phyloP scores from a whole-genome alignment of 2,329 filamentous ascomycete genomes.

The Verticillium isaacii region DNA sequence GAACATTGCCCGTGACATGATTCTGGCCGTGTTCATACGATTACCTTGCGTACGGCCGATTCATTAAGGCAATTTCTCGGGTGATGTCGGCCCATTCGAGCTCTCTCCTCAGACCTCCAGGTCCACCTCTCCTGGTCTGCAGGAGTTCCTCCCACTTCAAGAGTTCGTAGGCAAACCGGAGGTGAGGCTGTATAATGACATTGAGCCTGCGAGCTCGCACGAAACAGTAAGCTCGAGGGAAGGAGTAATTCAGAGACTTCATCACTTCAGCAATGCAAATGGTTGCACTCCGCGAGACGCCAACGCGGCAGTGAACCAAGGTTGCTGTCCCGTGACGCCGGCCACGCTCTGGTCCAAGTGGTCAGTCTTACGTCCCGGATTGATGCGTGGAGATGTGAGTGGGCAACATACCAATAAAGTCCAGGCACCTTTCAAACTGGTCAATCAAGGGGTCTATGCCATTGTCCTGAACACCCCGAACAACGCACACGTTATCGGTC shows the following conservation, averaged over 20 bases:
- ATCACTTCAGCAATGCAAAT: constrained; percentile 99
- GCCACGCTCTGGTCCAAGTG: constrained; percentile 60
- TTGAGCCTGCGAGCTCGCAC: constrained; percentile 89
- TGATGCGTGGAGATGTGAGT: neutral
- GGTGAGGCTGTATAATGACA: constrained; percentile 96
- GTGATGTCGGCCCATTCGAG: constrained; percentile 88
- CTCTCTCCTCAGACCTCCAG: constrained; percentile 57
- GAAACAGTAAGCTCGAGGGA: constrained; percentile 92
- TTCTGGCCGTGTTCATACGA: neutral
- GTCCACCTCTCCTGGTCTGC: constrained; percentile 38
- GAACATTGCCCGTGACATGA: neutral
- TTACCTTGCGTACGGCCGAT: constrained; percentile 80
- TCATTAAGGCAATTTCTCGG: constrained; percentile 91
- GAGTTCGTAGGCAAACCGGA: constrained; percentile 91
- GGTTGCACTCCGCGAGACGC: constrained; percentile 90
- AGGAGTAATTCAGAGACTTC: constrained; percentile 72
- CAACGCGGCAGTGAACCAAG: constrained; percentile 92
- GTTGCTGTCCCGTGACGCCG: constrained; percentile 75
- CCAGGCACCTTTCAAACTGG: constrained; percentile 79
- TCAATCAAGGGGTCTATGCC: constrained; percentile 87
- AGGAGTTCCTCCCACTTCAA: constrained; percentile 91
- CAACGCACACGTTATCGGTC: constrained; percentile 68
- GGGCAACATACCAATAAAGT: constrained; percentile 76
- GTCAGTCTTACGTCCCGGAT: constrained; percentile 1
- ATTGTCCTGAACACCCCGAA: constrained; percentile 91